Base-by-base conservation (phyloP, 345 rosid species). In the Acer yangbiense region DNA sequence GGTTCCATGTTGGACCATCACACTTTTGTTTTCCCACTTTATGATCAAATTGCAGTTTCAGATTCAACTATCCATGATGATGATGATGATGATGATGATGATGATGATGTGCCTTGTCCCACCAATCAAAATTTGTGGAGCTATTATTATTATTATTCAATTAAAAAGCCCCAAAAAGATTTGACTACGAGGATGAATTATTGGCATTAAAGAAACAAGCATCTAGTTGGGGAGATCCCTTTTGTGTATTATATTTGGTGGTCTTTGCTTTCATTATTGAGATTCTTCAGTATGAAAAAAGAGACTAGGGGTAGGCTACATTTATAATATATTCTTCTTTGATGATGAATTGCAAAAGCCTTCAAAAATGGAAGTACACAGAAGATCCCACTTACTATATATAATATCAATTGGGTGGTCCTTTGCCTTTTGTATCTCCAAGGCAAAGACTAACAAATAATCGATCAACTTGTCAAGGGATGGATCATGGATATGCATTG, bases 181-280 rank as follows among this genome's bases (percentile, higher is more conserved):
- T 25, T 25, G 32, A 29, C 32, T 29, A 29, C 3, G 32, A 29
- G 13, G 68, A 84, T 84, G 68, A 75, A 84, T 84, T 72, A 81
- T 81, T 68, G 82, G 66, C 82, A 75, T 80, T 63, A 75, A 66
- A 72, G 68, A 68, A 75, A 73, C 57, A 12, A 73, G 78, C 78
- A 72, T 69, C 81, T 65, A 57, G 61, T 62, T 44, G 21, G 9
- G 2, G 32, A 21, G 52, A 29, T 43, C 70, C 77, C 61, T 61
- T 73, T 32, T 71, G 0, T 58, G 69, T 25, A 25, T 25, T 72
- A 72, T 70, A 68, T 57, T 43, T 71, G 5, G 43, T 17, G 39
- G 10, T 27, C 9, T 48, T 77, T 50, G 41, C 46, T 43, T 43
- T 70, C 71, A 65, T 77, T 1, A 77, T 64, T 23, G 58, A 83